Base-by-base conservation (phyloP, 2,329 filamentous ascomycete genomes). In the Sporothrix curviconia region DNA sequence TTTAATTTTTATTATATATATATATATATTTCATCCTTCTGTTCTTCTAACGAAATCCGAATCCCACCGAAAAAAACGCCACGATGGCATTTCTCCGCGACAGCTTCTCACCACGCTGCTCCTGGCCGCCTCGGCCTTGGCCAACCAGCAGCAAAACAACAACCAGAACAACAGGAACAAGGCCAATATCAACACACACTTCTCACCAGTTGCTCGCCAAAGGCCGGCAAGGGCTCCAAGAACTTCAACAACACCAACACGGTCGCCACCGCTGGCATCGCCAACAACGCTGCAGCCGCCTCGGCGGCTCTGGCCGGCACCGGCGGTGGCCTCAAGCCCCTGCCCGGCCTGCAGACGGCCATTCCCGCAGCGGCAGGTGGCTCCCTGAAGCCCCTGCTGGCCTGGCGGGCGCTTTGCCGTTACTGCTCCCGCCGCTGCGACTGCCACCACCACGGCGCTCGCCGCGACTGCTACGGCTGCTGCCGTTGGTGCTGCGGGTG, bases 41-140 rank as follows among this genome's bases (percentile, higher is more conserved):
- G n/a, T n/a, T n/a, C n/a, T n/a, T n/a, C n/a, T n/a, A n/a, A n/a
- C n/a, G n/a, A n/a, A n/a, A n/a, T n/a, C n/a, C n/a, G n/a, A n/a
- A n/a, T n/a, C n/a, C n/a, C n/a, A n/a, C n/a, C n/a, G n/a, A n/a
- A n/a, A n/a, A n/a, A 4, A 22, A 34, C 6, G 25, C 22, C 55
- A 63, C 36, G 37, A 65, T 65, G 64, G n/a, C 62, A 62, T 56
- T 58, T 65, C 53, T 65, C 64, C 1, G 56, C 54, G 14, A 32
- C 56, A n/a, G 59, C 55, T 32, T 46, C n/a, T 65, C 19, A 55
- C 62, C 19, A 51, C 59, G 12, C 46, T 64, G 15, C 37, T 65
- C 25, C 59, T 65, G 43, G 51, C 57, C 57, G 25, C 44, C 22
- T 37, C 57, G 37, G 57, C 28, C 30, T 5, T 59, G 52, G 57